Evolutionary conservation across 1,284 basidiomycete species (phyloP).

Genomic region (Ceratobasidium sp.): DNA sequence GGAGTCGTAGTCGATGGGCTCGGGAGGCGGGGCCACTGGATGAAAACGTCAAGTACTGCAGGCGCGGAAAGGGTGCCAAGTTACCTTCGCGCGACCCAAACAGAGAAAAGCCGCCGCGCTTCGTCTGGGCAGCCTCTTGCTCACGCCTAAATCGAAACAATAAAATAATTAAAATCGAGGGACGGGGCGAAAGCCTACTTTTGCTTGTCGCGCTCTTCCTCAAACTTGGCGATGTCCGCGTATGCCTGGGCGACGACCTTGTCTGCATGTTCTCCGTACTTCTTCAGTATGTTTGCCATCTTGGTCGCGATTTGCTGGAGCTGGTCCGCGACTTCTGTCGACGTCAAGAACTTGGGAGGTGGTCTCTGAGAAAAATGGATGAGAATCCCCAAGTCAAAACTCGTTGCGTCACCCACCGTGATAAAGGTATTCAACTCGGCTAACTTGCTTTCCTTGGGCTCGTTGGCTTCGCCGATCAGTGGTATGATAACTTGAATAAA

Average conservation of each 20-base stretch:
- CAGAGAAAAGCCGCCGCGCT: neutral
- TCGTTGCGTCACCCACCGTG: neutral
- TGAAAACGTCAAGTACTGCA: too few relatives aligned
- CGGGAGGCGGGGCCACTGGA: neutral
- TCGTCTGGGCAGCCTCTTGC: neutral
- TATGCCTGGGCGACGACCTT: neutral
- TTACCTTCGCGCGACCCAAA: neutral
- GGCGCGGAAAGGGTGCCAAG: too few relatives aligned
- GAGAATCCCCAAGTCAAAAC: too few relatives aligned
- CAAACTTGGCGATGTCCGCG: slow-evolving; percentile 4
- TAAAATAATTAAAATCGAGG: neutral
- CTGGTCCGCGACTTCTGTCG: neutral
- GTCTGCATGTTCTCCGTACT: neutral
- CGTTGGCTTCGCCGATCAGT: neutral
- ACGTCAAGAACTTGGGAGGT: neutral
- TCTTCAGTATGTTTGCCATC: neutral
- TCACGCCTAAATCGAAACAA: too few relatives aligned
- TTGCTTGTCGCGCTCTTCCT: neutral
- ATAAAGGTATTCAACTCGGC: neutral
- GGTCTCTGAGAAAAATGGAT: too few relatives aligned
- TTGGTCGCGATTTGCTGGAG: neutral
- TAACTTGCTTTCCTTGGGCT: neutral
- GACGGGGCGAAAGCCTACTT: neutral
- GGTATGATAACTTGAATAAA: slow-evolving; percentile 11
- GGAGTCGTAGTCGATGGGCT: neutral